phyloP scores from a whole-genome alignment of 2,329 filamentous ascomycete genomes.

The Rhinocladiella mackenziei region DNA sequence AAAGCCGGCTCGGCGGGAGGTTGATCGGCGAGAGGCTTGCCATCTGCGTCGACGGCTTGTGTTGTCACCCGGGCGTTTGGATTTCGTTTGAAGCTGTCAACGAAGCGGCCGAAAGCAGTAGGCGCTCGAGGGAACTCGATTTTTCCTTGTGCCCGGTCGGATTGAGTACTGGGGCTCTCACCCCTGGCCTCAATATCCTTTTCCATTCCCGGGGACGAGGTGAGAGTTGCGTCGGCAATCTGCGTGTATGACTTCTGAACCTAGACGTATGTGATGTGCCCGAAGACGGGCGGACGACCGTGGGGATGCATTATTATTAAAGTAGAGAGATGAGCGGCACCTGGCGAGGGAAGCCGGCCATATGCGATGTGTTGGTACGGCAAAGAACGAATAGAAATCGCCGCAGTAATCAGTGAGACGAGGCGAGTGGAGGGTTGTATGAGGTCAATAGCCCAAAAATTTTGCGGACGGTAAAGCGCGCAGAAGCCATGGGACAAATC shows the following conservation, averaged over 20 bases:
- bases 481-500: neutral
- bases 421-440: neutral
- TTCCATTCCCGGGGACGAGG: slow-evolving; percentile 5
- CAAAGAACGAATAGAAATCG: neutral
- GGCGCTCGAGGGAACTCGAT: slow-evolving; percentile 20
- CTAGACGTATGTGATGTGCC: neutral
- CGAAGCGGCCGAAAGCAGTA: slow-evolving; percentile 31
- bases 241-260: neutral
- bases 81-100: slow-evolving; percentile 45
- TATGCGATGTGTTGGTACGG: neutral
- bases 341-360: neutral
- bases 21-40: slow-evolving; percentile 61
- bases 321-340: neutral
- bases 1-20: slow-evolving; percentile 65
- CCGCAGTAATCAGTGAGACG: neutral
- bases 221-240: neutral
- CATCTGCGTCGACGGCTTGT: slow-evolving; percentile 48
- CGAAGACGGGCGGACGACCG: neutral
- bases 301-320: neutral
- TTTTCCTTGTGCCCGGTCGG: slow-evolving; percentile 12
- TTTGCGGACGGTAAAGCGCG: neutral
- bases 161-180: slow-evolving; percentile 2
- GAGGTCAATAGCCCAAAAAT: slow-evolving; percentile 1
- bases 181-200: slow-evolving; percentile 16
- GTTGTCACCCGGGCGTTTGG: slow-evolving; percentile 40